phyloP scores from a whole-genome alignment of 305 asterid species.

The Ajuga reptans region DNA sequence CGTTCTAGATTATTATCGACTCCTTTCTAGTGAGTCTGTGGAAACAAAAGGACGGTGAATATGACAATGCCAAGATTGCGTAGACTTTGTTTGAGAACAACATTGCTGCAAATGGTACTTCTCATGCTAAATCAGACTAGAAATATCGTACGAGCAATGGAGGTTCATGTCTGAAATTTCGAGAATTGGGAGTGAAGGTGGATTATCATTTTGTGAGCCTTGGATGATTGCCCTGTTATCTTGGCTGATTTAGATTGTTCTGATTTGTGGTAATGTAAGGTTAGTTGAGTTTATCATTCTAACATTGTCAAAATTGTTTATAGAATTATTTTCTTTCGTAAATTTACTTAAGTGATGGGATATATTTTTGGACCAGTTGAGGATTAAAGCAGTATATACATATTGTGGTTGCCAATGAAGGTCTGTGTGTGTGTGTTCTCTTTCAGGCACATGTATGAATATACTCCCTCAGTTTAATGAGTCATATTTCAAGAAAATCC shows the following conservation, averaged over 20 bases:
- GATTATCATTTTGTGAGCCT: background rate
- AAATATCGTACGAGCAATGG: background rate
- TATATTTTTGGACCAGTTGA: too few species aligned
- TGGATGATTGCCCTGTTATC: background rate
- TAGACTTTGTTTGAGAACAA: conserved; percentile 4
- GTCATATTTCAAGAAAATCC: too few species aligned
- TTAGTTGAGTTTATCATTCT: background rate
- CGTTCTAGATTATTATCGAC: conserved; percentile 63
- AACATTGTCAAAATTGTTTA: background rate
- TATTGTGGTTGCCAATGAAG: too few species aligned
- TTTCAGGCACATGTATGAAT: too few species aligned
- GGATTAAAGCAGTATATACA: too few species aligned
- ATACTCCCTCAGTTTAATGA: too few species aligned
- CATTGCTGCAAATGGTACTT: background rate
- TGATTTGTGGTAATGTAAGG: background rate
- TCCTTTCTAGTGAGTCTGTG: conserved; percentile 64
- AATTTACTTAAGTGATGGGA: background rate
- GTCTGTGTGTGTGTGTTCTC: too few species aligned
- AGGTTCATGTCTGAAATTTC: background rate
- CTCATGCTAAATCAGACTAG: background rate
- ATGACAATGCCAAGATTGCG: conserved; percentile 37
- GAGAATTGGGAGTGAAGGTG: background rate
- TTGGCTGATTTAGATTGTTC: background rate
- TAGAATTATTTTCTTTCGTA: background rate
- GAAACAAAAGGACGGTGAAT: conserved; percentile 36